Evolutionary conservation across 495 filamentous ascomycete species (phyloP), one percentile per base, ranked within the genome.

Genomic region (Xylaria scruposa): DNA sequence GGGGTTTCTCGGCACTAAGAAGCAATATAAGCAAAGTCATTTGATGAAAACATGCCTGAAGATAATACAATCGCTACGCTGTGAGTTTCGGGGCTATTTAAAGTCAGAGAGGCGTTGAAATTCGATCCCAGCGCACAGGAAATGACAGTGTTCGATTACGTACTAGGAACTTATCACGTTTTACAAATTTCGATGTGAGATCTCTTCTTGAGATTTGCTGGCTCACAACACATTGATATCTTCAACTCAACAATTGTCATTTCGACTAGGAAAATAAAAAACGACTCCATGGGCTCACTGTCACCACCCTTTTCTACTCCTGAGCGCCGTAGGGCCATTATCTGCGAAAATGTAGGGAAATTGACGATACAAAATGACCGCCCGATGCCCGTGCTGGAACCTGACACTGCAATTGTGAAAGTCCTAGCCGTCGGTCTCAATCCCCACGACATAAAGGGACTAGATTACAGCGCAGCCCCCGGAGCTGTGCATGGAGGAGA

Each of bases 371-470:
- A 54, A 26, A 51, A 67, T 67, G 49, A 54, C 31, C 33, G 36
- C 26, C 31, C 33, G 4, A 64, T 64, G 33, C 69, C 69, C 9
- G 24, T n/a, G 9, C 31, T 56, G 17, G 21, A 38, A 31, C 44
- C 59, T 21, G 69, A 71, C 31, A 44, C 44, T 38, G 49, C 58
- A 21, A 24, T 72, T 31, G 65, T 67, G 64, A 64, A 60, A 15
- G 53, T 51, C 2, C 79, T 47, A 4, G 75, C 80, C 1, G 83
- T 86, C 10, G 83, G 80, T 15, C 61, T 88, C 15, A 88, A 86
- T 69, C 85, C 85, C 0, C 78, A 73, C 54, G 85, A 87, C 73
- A 79, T 68, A 49, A 88, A 87, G 56, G 81, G 84, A 74, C 75
- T 79, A 17, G 72, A 79, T 24, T 70, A 75, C 12, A 80, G 82